phyloP scores from a whole-genome alignment of 2,329 filamentous ascomycete species.

The Phaeoacremonium minimum region DNA sequence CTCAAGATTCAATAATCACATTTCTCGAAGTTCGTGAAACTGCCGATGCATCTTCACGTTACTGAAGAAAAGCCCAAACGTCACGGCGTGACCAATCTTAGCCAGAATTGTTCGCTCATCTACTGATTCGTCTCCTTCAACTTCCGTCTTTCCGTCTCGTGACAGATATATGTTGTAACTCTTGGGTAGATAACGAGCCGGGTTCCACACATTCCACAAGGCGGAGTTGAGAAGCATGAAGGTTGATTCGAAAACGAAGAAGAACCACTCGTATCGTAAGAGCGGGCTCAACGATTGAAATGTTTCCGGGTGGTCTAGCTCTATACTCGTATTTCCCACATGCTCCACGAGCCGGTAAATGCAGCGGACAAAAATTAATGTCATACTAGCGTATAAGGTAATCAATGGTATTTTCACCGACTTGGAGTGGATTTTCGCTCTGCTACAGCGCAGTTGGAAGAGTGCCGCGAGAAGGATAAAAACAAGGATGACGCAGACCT shows the following conservation, averaged over 20 bases:
- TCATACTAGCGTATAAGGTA: constrained; percentile 46
- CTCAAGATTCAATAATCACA: too few relatives aligned
- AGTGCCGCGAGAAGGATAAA: constrained; percentile 42
- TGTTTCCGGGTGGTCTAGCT: constrained; percentile 32
- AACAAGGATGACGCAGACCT: constrained; percentile 43
- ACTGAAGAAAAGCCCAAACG: too few relatives aligned
- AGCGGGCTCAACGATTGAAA: constrained; percentile 33
- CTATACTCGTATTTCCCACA: constrained; percentile 39
- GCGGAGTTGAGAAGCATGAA: constrained; percentile 48
- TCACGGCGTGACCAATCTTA: too few relatives aligned
- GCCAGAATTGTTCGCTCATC: too few relatives aligned
- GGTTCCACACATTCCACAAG: constrained; percentile 47
- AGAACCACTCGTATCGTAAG: constrained; percentile 53
- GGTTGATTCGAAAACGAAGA: constrained; percentile 51
- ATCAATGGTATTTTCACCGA: constrained; percentile 30
- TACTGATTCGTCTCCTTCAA: constrained; percentile 42
- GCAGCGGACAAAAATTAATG: constrained; percentile 47
- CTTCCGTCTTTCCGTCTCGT: constrained; percentile 44
- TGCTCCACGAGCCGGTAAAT: constrained; percentile 58
- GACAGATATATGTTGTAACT: constrained; percentile 45
- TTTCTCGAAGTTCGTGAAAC: too few relatives aligned
- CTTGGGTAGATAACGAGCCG: constrained; percentile 43
- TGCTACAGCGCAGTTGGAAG: constrained; percentile 42
- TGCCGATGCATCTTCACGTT: too few relatives aligned
- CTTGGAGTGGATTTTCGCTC: constrained; percentile 25